Percentiles rank a stretch among this genome's conserved stretches.
These are phyloP conservation scores for Maudiozyma humilis DNA, from an alignment of 1,139 yeast genomes.

Conservation along the genomic window DNA sequence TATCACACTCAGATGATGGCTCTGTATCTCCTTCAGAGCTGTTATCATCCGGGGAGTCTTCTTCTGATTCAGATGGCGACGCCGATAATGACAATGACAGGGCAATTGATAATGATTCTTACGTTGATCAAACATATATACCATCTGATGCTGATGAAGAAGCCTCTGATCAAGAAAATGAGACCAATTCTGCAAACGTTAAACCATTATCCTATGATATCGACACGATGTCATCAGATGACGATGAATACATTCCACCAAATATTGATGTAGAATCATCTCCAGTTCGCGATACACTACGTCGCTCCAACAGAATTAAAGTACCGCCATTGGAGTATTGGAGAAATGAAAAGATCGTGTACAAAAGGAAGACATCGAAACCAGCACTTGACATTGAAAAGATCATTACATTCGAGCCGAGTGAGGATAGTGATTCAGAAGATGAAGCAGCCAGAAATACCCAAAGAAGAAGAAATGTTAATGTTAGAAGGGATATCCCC, in stretches of 20 bases:
- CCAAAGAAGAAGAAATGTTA: neutral
- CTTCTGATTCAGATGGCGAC: neutral
- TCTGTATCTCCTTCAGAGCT: neutral
- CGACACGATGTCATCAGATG: conserved; percentile 1
- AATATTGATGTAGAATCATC: conserved; percentile 3
- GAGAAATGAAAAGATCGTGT: conserved; percentile 73
- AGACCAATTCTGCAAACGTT: conserved; percentile 9
- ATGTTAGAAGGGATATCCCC: no score
- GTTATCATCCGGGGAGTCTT: conserved; percentile 1
- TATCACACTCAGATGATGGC: conserved; percentile 11
- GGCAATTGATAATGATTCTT: neutral
- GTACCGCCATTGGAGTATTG: conserved; percentile 76
- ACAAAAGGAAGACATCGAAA: conserved; percentile 42
- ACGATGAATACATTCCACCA: conserved; percentile 23
- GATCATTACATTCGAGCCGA: conserved; percentile 40
- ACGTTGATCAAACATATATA: conserved; percentile 9
- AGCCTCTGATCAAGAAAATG: conserved; percentile 7
- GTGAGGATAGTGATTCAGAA: conserved; percentile 27
- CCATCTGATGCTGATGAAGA: conserved; percentile 11
- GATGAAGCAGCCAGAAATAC: neutral
- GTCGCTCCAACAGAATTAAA: conserved; percentile 56
- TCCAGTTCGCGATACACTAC: conserved; percentile 12
- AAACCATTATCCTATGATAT: conserved; percentile 1
- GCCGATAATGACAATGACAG: conserved; percentile 1
- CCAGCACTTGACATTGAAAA: conserved; percentile 55